Evolutionary conservation across 495 filamentous ascomycete genomes (phyloP).

Genomic region (Friedmanniomyces simplex): DNA sequence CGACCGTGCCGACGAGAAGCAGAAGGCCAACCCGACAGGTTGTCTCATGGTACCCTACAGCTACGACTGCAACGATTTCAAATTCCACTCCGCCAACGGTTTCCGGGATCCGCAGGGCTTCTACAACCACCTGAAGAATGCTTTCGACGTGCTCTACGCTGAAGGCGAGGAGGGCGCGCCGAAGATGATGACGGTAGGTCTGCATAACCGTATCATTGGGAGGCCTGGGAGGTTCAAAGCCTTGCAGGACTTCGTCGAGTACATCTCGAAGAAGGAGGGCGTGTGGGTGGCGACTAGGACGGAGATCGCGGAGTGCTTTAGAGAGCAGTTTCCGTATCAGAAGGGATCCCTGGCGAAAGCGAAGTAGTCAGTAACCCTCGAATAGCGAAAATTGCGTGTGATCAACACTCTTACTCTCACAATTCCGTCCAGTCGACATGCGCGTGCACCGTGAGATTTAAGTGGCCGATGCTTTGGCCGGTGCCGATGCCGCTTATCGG

Average conservation of each 20-base stretch:
- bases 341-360: constrained; percentile 17
- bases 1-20: constrained; percentile 31
- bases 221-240: constrained; percentile 35
- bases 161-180: constrained; percentile 1
- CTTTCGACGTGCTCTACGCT: constrained; percentile 35
- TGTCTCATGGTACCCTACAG: constrained; percentile 36
- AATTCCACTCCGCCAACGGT: constrained; percentile 26
- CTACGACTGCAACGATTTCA: constrained; percentile 35
- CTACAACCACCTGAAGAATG: constrained; percentile 30
- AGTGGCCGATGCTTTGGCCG: not conserved
- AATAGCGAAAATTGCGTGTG: too few relatives aligned
- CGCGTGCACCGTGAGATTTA: too few relatives aligned
- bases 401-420: too few relatives aligned
- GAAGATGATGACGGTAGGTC: constrained; percentile 38
- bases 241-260: constrained; percentile 37
- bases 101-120: constrained; percentile 3
- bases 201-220: constrained; percentile 34
- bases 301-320: constrained; percentile 36
- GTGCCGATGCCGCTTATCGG: not conserved
- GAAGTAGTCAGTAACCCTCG: not conserved
- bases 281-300: constrained; percentile 40
- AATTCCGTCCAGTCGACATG: too few relatives aligned
- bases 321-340: constrained; percentile 35
- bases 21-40: constrained; percentile 25
- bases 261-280: constrained; percentile 33